Conservation (phyloP, 345 rosid species). For the Salix viminalis region DNA sequence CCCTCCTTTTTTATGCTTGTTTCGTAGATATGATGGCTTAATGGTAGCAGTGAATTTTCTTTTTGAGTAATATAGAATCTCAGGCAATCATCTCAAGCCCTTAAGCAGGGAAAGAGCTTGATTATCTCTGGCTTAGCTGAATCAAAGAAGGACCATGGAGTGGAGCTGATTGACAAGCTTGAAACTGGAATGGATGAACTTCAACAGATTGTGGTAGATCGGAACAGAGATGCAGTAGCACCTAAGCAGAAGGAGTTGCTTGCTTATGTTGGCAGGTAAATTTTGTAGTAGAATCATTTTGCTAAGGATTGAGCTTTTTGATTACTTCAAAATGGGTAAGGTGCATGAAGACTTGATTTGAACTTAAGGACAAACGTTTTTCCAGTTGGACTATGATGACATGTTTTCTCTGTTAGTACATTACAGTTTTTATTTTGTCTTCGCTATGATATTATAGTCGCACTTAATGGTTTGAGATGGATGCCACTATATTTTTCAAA, state of each 20-base stretch:
- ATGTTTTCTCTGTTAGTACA: too few species aligned
- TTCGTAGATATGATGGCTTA: not conserved
- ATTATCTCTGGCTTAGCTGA: slow-evolving; percentile 77
- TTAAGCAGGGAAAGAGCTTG: slow-evolving; percentile 71
- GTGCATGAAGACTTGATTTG: too few species aligned
- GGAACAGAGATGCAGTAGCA: slow-evolving; percentile 86
- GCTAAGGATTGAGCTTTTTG: not conserved
- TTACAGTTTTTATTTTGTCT: too few species aligned
- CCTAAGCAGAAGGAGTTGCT: slow-evolving; percentile 91
- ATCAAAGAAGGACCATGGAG: slow-evolving; percentile 79
- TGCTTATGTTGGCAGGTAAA: slow-evolving; percentile 81
- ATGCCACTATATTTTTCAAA: too few species aligned
- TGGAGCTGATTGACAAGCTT: slow-evolving; percentile 67
- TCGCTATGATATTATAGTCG: too few species aligned
- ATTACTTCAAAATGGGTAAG: not conserved
- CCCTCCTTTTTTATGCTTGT: not conserved
- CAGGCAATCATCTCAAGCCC: slow-evolving; percentile 71
- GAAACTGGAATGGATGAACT: slow-evolving; percentile 86
- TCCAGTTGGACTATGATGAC: not conserved
- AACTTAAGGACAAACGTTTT: too few species aligned
- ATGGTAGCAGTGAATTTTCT: not conserved
- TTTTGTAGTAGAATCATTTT: slow-evolving; percentile 3
- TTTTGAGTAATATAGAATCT: slow-evolving; percentile 52
- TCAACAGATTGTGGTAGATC: slow-evolving; percentile 75
- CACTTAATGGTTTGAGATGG: too few species aligned